A percentile compares a stretch with the other conserved stretches of the same genome.
Conservation (phyloP, 2,329 filamentous ascomycete species). For the Paecilomyces sp. region DNA sequence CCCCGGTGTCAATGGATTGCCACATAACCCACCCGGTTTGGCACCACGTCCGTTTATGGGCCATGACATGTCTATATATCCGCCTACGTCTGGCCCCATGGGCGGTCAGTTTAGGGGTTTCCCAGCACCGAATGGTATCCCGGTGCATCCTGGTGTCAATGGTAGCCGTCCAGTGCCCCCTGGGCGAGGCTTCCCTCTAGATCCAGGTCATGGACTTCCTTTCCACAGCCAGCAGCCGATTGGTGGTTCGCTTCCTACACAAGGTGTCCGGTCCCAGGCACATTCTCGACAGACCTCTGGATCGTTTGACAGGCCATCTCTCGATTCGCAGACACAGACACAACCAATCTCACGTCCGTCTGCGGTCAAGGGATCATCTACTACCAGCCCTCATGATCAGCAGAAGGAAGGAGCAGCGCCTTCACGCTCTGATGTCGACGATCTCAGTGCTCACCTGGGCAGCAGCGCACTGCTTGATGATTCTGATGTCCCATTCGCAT, state of each 20-base stretch:
- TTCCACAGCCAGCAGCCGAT: conserved; percentile 39
- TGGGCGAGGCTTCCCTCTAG: conserved; percentile 48
- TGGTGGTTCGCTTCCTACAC: conserved; percentile 23
- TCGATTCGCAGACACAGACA: conserved; percentile 54
- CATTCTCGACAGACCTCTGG: conserved; percentile 73
- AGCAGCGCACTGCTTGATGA: conserved; percentile 79
- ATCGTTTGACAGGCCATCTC: conserved; percentile 50
- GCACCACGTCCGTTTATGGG: conserved; percentile 45
- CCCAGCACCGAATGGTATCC: conserved; percentile 42
- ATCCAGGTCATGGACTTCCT: conserved; percentile 34
- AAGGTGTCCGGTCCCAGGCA: conserved; percentile 37
- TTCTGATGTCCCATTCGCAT: conserved; percentile 61
- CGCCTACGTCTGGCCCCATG: conserved; percentile 44
- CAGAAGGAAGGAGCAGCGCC: conserved; percentile 33
- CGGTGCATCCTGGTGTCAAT: conserved; percentile 54
- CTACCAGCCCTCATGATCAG: conserved; percentile 51
- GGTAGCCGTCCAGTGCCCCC: conserved; percentile 54
- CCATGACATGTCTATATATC: conserved; percentile 50
- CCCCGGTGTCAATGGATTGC: conserved; percentile 45
- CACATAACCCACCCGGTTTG: conserved; percentile 49
- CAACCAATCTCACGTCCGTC: conserved; percentile 75
- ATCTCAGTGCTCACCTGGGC: conserved; percentile 71
- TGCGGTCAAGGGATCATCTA: conserved; percentile 82
- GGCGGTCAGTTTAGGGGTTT: conserved; percentile 51
- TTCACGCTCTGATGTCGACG: conserved; percentile 56